Conservation (phyloP, 2,329 filamentous ascomycete species). For the Chaetomiaceae sp. region DNA sequence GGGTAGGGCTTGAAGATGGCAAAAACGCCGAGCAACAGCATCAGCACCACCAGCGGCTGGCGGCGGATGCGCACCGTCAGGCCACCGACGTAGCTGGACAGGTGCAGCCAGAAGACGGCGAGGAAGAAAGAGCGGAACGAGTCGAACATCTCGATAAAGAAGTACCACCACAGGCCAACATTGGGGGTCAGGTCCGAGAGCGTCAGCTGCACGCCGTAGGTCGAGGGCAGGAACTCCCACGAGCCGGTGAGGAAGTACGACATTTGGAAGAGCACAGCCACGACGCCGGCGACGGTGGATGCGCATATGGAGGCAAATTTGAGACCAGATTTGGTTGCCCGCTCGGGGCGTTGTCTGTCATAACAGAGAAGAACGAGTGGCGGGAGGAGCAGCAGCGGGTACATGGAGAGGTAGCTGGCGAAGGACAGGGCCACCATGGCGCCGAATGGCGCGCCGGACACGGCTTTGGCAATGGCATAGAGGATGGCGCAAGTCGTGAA, state of each 20-base stretch:
- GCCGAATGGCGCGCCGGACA: conserved; percentile 66
- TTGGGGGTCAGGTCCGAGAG: conserved; percentile 92
- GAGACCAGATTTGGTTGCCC: conserved; percentile 33
- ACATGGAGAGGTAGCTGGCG: conserved; percentile 87
- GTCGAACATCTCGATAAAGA: conserved; percentile 99
- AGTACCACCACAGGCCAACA: conserved; percentile 98
- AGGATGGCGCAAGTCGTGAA: conserved; percentile 88
- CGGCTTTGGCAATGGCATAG: conserved; percentile 75
- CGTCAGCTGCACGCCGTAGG: conserved; percentile 88
- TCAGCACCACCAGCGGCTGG: conserved; percentile 82
- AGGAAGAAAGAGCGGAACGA: conserved; percentile 96
- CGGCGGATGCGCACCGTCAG: conserved; percentile 75
- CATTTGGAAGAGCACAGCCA: conserved; percentile 62
- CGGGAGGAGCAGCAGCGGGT: conserved; percentile 80
- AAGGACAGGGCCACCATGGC: conserved; percentile 82
- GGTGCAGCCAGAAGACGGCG: conserved; percentile 95
- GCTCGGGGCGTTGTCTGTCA: conserved; percentile 51
- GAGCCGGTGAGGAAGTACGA: conserved; percentile 73
- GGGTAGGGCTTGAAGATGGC: conserved; percentile 97
- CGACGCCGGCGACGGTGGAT: conserved; percentile 47
- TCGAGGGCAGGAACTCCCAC: conserved; percentile 82
- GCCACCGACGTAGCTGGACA: conserved; percentile 83
- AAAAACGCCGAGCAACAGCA: conserved; percentile 82
- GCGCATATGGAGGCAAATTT: conserved; percentile 55
- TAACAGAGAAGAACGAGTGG: conserved; percentile 78